Percentiles rank a stretch among this genome's conserved stretches.
phyloP scores from a whole-genome alignment of 129 eudicot species.

The Calendula officinalis region DNA sequence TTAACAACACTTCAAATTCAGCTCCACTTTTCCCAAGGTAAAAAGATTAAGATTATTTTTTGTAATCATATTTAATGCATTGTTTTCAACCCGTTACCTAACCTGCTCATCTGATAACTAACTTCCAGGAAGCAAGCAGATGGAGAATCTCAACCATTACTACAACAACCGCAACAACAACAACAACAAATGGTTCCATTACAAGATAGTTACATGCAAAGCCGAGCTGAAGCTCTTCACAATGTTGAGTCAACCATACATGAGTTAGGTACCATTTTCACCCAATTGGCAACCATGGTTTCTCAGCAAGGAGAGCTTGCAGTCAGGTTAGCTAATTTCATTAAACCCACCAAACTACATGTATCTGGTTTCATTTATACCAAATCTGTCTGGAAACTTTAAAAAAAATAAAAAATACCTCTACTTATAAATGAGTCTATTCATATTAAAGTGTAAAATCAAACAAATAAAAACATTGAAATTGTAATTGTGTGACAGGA shows the following conservation, averaged over 20 bases:
- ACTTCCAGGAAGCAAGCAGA: conserved; percentile 60
- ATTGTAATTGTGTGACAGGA: conserved; percentile 38
- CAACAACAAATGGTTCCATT: conserved; percentile 69
- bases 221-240: conserved; percentile 94
- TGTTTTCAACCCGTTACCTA: too few species aligned
- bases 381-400: too few species aligned
- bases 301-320: conserved; percentile 97
- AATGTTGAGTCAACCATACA: conserved; percentile 91
- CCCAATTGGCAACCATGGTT: conserved; percentile 90
- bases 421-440: background rate
- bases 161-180: conserved; percentile 69
- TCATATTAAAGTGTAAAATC: background rate
- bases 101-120: background rate
- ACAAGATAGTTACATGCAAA: conserved; percentile 89
- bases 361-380: too few species aligned
- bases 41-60: background rate
- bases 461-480: background rate
- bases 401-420: too few species aligned
- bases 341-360: too few species aligned
- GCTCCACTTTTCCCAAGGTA: conserved; percentile 75
- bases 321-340: conserved; percentile 52
- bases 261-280: conserved; percentile 77
- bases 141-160: conserved; percentile 78
- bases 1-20: conserved; percentile 53
- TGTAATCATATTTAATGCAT: background rate